Evolutionary conservation across 495 filamentous ascomycete species (phyloP).

Genomic region (Penicillium roqueforti): DNA sequence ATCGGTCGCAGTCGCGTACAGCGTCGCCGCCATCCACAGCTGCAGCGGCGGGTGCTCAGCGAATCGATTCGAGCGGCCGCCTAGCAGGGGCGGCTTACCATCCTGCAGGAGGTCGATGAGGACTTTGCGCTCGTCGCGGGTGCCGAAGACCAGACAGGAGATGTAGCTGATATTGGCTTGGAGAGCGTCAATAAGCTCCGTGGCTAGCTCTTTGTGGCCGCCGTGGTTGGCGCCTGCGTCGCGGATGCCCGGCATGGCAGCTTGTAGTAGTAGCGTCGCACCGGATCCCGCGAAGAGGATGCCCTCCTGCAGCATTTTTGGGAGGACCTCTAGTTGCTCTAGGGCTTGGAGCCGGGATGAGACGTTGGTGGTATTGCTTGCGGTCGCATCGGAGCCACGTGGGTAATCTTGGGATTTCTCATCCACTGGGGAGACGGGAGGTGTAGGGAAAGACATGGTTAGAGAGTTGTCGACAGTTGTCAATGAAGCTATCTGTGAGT

Average conservation of each 20-base stretch:
- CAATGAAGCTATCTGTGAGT: neutral
- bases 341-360: slow-evolving; percentile 29
- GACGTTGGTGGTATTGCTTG: slow-evolving; percentile 9
- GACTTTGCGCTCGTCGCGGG: slow-evolving; percentile 27
- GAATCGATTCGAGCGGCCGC: slow-evolving; percentile 25
- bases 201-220: slow-evolving; percentile 25
- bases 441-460: slow-evolving; percentile 16
- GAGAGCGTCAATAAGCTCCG: slow-evolving; percentile 32
- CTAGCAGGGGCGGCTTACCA: slow-evolving; percentile 25
- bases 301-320: slow-evolving; percentile 41
- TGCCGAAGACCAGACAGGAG: slow-evolving; percentile 39
- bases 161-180: slow-evolving; percentile 38
- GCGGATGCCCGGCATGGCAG: slow-evolving; percentile 35
- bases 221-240: slow-evolving; percentile 11
- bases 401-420: slow-evolving; percentile 13
- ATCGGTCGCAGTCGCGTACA: slow-evolving; percentile 42
- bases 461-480: neutral
- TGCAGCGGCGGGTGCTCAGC: slow-evolving; percentile 25
- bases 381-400: neutral
- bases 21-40: slow-evolving; percentile 38
- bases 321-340: slow-evolving; percentile 36
- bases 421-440: slow-evolving; percentile 21
- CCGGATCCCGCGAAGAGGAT: slow-evolving; percentile 39
- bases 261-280: slow-evolving; percentile 39
- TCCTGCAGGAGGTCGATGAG: slow-evolving; percentile 28